These are phyloP conservation scores for Amanita phalloides DNA, from an alignment of 768 basidiomycete species.

Conservation along the genomic window DNA sequence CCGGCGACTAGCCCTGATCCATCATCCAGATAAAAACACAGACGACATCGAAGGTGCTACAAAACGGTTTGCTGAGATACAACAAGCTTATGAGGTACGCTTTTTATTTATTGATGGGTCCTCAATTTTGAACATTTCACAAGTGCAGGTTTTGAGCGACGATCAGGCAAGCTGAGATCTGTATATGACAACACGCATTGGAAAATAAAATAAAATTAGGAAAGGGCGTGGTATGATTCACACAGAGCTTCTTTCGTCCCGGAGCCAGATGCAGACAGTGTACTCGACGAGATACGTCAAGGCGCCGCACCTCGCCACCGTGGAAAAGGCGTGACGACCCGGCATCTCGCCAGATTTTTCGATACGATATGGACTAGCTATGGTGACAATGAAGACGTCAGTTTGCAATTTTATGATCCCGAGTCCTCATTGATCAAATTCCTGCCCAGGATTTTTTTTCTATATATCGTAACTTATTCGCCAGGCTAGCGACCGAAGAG, in stretches of 20 bases:
- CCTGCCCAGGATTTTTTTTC: conserved; percentile 71
- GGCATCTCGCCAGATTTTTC: conserved; percentile 81
- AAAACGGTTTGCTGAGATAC: conserved; percentile 74
- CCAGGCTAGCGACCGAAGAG: conserved; percentile 78
- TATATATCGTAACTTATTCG: conserved; percentile 81
- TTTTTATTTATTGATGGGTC: not conserved
- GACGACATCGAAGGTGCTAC: conserved; percentile 81
- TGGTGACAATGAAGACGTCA: conserved; percentile 51
- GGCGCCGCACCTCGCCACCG: conserved; percentile 46
- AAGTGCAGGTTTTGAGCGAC: conserved; percentile 73
- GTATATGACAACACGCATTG: not conserved
- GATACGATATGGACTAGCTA: conserved; percentile 61
- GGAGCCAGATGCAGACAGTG: conserved; percentile 73
- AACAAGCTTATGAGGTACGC: conserved; percentile 89
- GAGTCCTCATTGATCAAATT: not conserved
- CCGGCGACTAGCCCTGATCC: conserved; percentile 71
- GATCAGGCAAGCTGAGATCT: conserved; percentile 60
- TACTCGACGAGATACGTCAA: conserved; percentile 76
- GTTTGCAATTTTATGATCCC: conserved; percentile 11
- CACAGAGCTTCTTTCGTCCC: conserved; percentile 75
- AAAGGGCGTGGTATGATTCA: conserved; percentile 96
- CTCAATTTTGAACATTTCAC: not conserved
- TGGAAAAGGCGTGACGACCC: conserved; percentile 70
- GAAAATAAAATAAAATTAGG: conserved; percentile 40
- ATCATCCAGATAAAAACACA: conserved; percentile 84